These are phyloP conservation scores for Teunomyces panamensis DNA, from an alignment of 805 yeast genomes.

Conservation along the genomic window DNA sequence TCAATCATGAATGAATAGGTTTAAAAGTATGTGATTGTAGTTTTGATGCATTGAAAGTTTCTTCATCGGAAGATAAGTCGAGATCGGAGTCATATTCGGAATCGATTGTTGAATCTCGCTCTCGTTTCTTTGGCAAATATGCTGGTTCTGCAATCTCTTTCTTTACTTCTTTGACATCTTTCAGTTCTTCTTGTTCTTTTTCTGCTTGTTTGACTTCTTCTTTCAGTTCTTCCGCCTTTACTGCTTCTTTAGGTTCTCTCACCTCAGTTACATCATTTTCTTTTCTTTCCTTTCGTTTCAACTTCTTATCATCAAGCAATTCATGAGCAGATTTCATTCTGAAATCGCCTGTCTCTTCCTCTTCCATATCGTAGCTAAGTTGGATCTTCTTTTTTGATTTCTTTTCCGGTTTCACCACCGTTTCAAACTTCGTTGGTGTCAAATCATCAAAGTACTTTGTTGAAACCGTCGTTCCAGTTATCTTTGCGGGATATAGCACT, in stretches of 20 bases:
- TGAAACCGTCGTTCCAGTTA: slow-evolving; percentile 40
- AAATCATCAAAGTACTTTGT: slow-evolving; percentile 50
- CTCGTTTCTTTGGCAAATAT: neutral
- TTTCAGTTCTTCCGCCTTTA: neutral
- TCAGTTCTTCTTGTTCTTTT: neutral
- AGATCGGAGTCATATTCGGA: slow-evolving; percentile 23
- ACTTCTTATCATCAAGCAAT: slow-evolving; percentile 21
- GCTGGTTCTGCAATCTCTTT: neutral
- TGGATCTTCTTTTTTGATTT: slow-evolving; percentile 30
- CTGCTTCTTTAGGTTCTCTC: neutral
- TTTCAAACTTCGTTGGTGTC: slow-evolving; percentile 11
- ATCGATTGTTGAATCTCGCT: slow-evolving; percentile 19
- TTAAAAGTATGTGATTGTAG: slow-evolving; percentile 3
- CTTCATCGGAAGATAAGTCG: slow-evolving; percentile 22
- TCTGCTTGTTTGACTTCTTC: slow-evolving; percentile 3
- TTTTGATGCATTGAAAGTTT: slow-evolving; percentile 3
- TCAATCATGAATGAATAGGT: neutral
- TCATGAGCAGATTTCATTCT: slow-evolving; percentile 46
- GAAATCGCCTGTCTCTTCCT: slow-evolving; percentile 26
- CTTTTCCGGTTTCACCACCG: slow-evolving; percentile 15
- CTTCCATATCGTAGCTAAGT: slow-evolving; percentile 33
- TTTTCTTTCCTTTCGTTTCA: neutral
- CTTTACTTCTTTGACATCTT: neutral
- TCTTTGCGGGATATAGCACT: slow-evolving; percentile 52
- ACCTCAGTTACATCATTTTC: neutral